Base-by-base conservation (phyloP, 495 filamentous ascomycete genomes). In the Filosporella fistucella region DNA sequence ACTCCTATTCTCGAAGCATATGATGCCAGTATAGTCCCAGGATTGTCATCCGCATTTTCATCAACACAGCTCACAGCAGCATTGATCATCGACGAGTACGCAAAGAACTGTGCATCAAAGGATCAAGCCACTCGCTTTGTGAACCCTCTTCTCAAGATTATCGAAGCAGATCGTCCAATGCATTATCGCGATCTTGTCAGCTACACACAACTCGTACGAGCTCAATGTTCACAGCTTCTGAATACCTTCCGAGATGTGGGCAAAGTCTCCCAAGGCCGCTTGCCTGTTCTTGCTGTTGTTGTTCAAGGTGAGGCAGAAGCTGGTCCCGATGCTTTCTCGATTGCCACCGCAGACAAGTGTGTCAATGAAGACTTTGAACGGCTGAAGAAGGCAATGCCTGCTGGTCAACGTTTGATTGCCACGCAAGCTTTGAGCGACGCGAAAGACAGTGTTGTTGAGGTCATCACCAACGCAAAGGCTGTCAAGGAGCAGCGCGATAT, bases 291-390 rank as follows among this genome's bases (percentile, higher is more conserved):
- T 29, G 87, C 94, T 44, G 86, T 90, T 25, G 82, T 97, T 30
- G 87, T 94, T 18, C 93, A 97, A 69, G 94, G 93, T 16, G 91
- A 97, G 51, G 63, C 83, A 1, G 86, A 89, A 58, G 90, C 93
- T 34, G 89, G 91, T 10, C 88, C 88, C 14, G 88, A 82, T 49
- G 89, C 93, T 22, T 98, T 98, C 67, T 93, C 88, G 30, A 72
- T 96, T 47, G 69, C 76, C 1, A 86, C 91, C 56, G 93, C 90
- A 1, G 88, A 96, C 51, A 89, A 87, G 63, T 84, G 93, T 25
- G 76, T 93, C 40, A 77, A 73, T 21, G 72, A 83, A 1, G 90
- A 97, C 49, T 98, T 87, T 58, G 88, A 94, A 37, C 76, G 82
- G 44, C 69, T 96, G 41, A 95, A 91, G 71, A 93, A 88, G 64